Evolutionary conservation across 768 basidiomycete genomes (phyloP).

Genomic region (Leucocoprinus birnbaumii): DNA sequence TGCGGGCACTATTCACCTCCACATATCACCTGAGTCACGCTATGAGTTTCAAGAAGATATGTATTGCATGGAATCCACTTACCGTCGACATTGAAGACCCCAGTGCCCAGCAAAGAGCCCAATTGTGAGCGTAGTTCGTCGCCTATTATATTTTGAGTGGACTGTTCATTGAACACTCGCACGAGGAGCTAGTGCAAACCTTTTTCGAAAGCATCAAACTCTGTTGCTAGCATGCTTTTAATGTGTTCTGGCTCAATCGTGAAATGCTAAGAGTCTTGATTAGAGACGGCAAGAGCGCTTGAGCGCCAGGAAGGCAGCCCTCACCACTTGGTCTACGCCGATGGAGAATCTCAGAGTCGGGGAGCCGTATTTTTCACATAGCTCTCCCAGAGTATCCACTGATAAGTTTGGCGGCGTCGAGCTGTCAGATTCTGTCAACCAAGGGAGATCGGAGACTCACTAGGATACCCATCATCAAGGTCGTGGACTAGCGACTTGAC

Average conservation of each 20-base stretch:
- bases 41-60: background rate
- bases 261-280: background rate
- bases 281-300: background rate
- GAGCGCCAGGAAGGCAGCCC: background rate
- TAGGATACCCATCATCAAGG: background rate
- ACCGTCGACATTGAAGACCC: conserved; percentile 64
- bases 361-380: conserved; percentile 25
- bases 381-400: conserved; percentile 27
- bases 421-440: background rate
- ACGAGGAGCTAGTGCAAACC: conserved; percentile 20
- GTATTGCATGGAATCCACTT: conserved; percentile 13
- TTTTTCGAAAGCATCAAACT: conserved; percentile 47
- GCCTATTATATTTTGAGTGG: conserved; percentile 26
- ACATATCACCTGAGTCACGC: conserved; percentile 51
- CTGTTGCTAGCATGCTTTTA: conserved; percentile 47
- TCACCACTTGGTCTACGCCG: conserved; percentile 28
- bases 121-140: conserved; percentile 23
- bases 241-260: conserved; percentile 22
- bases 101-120: conserved; percentile 44
- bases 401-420: too few relatives aligned
- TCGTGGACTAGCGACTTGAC: background rate
- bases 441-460: background rate
- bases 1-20: conserved; percentile 47
- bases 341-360: conserved; percentile 26
- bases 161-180: background rate